These are phyloP conservation scores for Curvularia lunata DNA, from an alignment of 2,329 filamentous ascomycete species.

Conservation along the genomic window DNA sequence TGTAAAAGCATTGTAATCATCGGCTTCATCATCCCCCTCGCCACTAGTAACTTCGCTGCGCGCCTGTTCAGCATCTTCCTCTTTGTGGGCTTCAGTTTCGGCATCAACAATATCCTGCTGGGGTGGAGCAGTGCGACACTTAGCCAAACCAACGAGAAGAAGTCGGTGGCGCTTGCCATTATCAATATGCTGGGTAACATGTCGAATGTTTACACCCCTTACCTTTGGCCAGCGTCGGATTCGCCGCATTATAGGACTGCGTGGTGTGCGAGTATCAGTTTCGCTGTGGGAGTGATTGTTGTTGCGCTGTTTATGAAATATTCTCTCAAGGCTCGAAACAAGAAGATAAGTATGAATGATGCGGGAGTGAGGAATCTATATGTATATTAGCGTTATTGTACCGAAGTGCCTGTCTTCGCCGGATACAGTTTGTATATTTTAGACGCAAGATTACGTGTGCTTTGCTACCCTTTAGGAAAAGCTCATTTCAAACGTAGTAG, in stretches of 20 bases:
- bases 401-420: too few species aligned
- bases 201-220: conserved; percentile 47
- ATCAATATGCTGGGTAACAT: conserved; percentile 51
- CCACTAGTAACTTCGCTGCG: conserved; percentile 36
- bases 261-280: conserved; percentile 28
- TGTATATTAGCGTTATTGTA: conserved; percentile 14
- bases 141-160: conserved; percentile 52
- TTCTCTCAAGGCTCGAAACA: neutral
- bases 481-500: too few species aligned
- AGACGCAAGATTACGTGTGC: too few species aligned
- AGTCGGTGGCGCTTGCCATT: conserved; percentile 49
- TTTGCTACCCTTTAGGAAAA: too few species aligned
- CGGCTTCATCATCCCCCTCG: conserved; percentile 39
- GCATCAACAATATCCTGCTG: conserved; percentile 45
- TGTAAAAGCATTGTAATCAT: conserved; percentile 36
- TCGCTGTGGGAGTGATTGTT: conserved; percentile 24
- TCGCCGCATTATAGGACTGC: conserved; percentile 27
- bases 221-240: conserved; percentile 32
- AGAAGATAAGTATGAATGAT: neutral
- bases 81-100: conserved; percentile 41
- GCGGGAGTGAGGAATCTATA: neutral
- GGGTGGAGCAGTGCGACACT: conserved; percentile 50
- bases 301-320: conserved; percentile 7
- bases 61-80: conserved; percentile 45
- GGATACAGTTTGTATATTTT: too few species aligned